Conservation (phyloP, 495 filamentous ascomycete species). For the Aspergillus conjunctus region DNA sequence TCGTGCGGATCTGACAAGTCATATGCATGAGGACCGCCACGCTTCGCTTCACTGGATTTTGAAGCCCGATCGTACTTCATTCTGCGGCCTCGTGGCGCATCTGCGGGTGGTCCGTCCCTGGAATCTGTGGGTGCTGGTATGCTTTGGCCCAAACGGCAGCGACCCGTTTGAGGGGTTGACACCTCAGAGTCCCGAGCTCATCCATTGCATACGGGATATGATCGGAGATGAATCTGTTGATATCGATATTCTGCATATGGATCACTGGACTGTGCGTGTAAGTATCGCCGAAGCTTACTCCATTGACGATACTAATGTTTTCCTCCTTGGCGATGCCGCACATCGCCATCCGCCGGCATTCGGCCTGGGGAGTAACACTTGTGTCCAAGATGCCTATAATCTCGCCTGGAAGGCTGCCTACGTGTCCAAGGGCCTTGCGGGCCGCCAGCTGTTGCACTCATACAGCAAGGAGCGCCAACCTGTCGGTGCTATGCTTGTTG, state of each 20-base stretch:
- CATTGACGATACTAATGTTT: constrained; percentile 25
- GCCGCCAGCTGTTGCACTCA: constrained; percentile 37
- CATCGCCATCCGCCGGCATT: constrained; percentile 54
- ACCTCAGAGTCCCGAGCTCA: too few relatives aligned
- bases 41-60: neutral
- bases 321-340: constrained; percentile 52
- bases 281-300: neutral
- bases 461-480: constrained; percentile 51
- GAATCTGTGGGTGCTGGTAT: neutral
- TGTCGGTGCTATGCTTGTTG: constrained; percentile 32
- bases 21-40: neutral
- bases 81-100: neutral
- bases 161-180: neutral
- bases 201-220: too few relatives aligned
- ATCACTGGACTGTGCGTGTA: neutral
- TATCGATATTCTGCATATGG: neutral
- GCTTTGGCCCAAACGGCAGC: neutral
- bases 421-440: constrained; percentile 42
- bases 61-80: neutral
- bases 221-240: neutral
- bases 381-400: constrained; percentile 56
- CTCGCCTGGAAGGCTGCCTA: constrained; percentile 57
- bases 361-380: constrained; percentile 53
- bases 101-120: neutral
- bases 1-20: neutral